Evolutionary conservation across 805 yeast genomes (phyloP), one percentile per base, ranked within the genome.

Genomic region (Zygosaccharomyces rouxii): DNA sequence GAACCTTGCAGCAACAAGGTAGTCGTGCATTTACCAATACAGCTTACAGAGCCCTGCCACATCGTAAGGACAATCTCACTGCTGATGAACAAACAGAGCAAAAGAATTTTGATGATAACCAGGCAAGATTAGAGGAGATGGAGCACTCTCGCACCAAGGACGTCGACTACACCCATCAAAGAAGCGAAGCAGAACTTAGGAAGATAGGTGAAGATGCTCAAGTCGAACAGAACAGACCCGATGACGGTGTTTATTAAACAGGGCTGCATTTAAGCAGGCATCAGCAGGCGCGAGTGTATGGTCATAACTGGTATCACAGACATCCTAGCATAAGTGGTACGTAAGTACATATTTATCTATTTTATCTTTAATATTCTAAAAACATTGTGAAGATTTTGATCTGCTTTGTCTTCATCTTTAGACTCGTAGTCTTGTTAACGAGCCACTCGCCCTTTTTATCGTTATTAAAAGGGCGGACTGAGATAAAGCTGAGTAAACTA

Each of bases 221-320:
- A 39, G 54, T 66, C 33, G 67, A 64, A 44, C 70, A 66, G 48
- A 64, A 64, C 38, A 61, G 70, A 46, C 64, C 70, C 13, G 70
- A 66, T 47, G 70, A 66, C 42, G 70, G 70, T 23, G 68, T 64
- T 22, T 66, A 64, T 46, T 64, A 52, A 48, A 16, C 40, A 19
- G 35, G 21, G 21, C 19, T n/a, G 13, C 13, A 13, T 11, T 13
- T 29, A 29, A 29, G 31, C 31, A 29, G 10, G 31, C 13, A 26
- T 13, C 10, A 4, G 14, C 26, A 19, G 22, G n/a, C 22, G 10
- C 18, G 5, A 16, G 19, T 39, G 22, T 14, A 14, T 44, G 13
- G 31, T 19, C 37, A 33, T 29, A 28, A 33, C 14, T 35, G 44
- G 53, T 25, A 11, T 11, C 28, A 25, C 19, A n/a, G n/a, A 44